Conservation (phyloP, 2,329 filamentous ascomycete species). For the Didymella lethalis region DNA sequence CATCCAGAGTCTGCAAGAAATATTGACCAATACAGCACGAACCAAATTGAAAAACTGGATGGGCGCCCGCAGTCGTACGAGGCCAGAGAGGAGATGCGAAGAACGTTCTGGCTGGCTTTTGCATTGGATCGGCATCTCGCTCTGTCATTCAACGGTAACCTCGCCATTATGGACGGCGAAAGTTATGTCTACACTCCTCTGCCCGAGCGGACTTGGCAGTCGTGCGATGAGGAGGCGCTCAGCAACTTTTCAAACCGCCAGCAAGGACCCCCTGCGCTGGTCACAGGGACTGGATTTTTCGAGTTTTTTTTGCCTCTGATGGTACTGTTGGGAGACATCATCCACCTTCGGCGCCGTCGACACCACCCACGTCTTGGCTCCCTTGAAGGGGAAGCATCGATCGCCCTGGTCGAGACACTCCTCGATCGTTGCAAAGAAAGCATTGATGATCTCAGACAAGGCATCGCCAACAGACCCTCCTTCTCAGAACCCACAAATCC, state of each 20-base stretch:
- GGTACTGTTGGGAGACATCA: constrained; percentile 2
- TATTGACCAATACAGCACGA: background rate
- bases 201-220: constrained; percentile 1
- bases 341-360: constrained; percentile 3
- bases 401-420: constrained; percentile 1
- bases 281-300: constrained; percentile 8
- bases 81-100: constrained; percentile 7
- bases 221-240: background rate
- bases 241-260: background rate
- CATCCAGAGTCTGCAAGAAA: background rate
- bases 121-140: constrained; percentile 7
- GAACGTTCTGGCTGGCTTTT: constrained; percentile 5
- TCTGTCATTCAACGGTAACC: constrained; percentile 4
- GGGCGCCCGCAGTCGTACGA: background rate
- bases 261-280: background rate
- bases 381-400: background rate
- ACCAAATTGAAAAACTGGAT: background rate
- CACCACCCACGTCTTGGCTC: constrained; percentile 3
- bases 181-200: constrained; percentile 3
- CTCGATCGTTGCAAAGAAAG: constrained; percentile 11
- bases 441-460: background rate
- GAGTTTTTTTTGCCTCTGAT: constrained; percentile 8
- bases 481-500: background rate
- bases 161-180: constrained; percentile 5
- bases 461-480: background rate